phyloP scores from a whole-genome alignment of 2,329 filamentous ascomycete genomes.

The Colletotrichum cereale region DNA sequence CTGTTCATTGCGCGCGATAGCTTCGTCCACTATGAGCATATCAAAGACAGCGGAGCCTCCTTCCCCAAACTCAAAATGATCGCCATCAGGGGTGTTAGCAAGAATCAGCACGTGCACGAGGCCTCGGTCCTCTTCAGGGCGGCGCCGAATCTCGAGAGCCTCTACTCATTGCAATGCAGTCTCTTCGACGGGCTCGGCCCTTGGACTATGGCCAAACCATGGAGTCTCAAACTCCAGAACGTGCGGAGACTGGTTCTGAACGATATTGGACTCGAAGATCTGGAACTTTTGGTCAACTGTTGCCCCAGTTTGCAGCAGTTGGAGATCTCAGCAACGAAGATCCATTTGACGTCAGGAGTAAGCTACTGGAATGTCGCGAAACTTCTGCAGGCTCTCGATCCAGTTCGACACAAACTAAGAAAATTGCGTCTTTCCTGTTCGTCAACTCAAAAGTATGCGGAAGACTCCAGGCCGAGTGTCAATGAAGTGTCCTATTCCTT shows the following conservation, averaged over 20 bases:
- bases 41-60: conserved; percentile 12
- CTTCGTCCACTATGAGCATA: conserved; percentile 20
- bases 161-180: conserved; percentile 16
- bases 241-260: conserved; percentile 8
- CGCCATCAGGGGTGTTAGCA: conserved; percentile 1
- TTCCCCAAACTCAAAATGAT: conserved; percentile 6
- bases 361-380: conserved; percentile 29
- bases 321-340: conserved; percentile 18
- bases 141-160: conserved; percentile 22
- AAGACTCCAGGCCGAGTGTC: background rate
- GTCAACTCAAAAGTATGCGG: background rate
- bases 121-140: conserved; percentile 15
- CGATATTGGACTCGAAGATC: conserved; percentile 25
- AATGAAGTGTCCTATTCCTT: conserved; percentile 10
- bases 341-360: conserved; percentile 20
- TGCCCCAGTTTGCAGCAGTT: conserved; percentile 21
- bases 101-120: conserved; percentile 31
- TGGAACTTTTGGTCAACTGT: conserved; percentile 21
- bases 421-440: conserved; percentile 14
- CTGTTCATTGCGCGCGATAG: conserved; percentile 25
- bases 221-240: background rate
- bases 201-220: conserved; percentile 19
- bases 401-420: conserved; percentile 7
- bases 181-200: conserved; percentile 18
- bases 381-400: conserved; percentile 19